Evolutionary conservation across 352 stramenopile genomes (phyloP), one percentile per base, ranked within the genome.

Genomic region (Pythium diclinum): DNA sequence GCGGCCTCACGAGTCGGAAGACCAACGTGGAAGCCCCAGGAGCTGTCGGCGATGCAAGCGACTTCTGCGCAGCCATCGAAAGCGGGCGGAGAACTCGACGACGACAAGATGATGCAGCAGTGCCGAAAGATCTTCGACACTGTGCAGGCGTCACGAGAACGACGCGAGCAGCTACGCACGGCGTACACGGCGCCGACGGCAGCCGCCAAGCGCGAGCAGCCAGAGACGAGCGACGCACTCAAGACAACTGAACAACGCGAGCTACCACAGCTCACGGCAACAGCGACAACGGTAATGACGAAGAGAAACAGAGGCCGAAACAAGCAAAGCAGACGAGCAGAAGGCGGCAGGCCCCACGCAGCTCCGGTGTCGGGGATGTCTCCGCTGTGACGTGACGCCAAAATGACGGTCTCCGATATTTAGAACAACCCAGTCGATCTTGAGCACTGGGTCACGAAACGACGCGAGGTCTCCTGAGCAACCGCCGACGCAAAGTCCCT

Each of bases 71-170:
- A 59, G 16, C 56, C 25, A 57, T 34, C 47, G 11, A 52, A 61
- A 40, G 17, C 61, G 19, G 40, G 47, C 34, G 23, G 25, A 28
- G 25, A 42, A 49, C 55, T 63, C 23, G 51, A 25, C 10, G 53
- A 74, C 6, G 56, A 60, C 17, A 40, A 30, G 42, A 40, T 78
- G 25, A n/a, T 76, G 30, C 42, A 58, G 2, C 65, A 78, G 38
- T 76, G 69, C 28, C 40, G 63, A 21, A 19, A 53, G 8, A 56
- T 76, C 30, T 59, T 65, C 38, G 56, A 67, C 23, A 42, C 66
- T 4, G 46, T 75, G 11, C 54, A 74, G 36, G 32, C 33, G 1
- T 32, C 53, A 13, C 54, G 47, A 3, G 48, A 57, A 0, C 49
- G 55, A 2, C 54, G 40, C 14, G 56, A 65, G 32, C 28, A 23